Conservation (phyloP, 2,329 filamentous ascomycete genomes). For the Cytospora mali region DNA sequence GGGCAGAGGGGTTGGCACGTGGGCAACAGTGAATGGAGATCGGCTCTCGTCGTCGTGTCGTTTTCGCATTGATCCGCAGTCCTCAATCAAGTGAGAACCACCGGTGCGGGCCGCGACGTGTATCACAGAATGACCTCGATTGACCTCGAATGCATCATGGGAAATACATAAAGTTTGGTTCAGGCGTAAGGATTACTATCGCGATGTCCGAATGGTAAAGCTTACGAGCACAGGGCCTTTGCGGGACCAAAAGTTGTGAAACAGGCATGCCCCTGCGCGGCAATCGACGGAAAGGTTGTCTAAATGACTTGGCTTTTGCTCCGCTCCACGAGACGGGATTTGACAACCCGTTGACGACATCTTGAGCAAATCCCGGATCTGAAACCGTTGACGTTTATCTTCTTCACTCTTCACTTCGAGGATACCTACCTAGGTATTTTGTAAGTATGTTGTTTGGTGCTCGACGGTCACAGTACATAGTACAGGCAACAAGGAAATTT, state of each 20-base stretch:
- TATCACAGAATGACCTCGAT: not conserved
- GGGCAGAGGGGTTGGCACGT: constrained; percentile 16
- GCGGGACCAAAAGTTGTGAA: not conserved
- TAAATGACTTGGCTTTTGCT: not conserved
- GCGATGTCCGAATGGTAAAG: not conserved
- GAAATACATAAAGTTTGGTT: not conserved
- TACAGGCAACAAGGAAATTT: too few relatives aligned
- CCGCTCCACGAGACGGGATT: not conserved
- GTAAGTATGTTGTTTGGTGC: too few relatives aligned
- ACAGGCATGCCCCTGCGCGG: not conserved
- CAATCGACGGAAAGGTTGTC: not conserved
- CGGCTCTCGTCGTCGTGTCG: not conserved
- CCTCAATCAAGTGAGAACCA: not conserved
- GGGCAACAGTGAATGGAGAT: constrained; percentile 8
- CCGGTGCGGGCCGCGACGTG: constrained; percentile 5
- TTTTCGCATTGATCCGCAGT: not conserved
- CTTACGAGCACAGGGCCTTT: not conserved
- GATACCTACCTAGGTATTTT: too few relatives aligned
- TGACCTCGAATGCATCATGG: not conserved
- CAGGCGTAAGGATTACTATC: not conserved
- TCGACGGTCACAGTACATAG: not conserved
- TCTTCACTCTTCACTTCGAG: not conserved
- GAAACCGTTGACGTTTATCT: not conserved
- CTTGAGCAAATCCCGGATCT: not conserved
- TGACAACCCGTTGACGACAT: not conserved